Conservation (phyloP, 306 rosid species). For the Ochetophila trinervis region DNA sequence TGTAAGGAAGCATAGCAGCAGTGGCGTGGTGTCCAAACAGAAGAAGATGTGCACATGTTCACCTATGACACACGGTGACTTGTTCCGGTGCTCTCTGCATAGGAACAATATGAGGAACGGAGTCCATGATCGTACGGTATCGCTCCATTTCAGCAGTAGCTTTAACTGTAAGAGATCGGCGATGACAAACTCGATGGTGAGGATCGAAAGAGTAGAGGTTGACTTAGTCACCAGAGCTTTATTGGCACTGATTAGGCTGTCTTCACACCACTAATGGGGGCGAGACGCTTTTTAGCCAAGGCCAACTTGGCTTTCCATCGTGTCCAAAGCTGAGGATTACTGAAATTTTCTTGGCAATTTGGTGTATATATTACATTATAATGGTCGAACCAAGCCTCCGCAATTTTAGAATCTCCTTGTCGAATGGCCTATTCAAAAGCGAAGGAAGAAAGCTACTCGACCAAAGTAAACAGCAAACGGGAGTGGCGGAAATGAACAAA, state of each 20-base stretch:
- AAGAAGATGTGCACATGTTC: constrained; percentile 90
- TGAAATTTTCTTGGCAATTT: too few relatives aligned
- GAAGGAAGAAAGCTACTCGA: too few relatives aligned
- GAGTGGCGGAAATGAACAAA: too few relatives aligned
- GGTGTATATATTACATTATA: too few relatives aligned
- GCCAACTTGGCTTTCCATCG: constrained; percentile 77
- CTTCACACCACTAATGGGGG: constrained; percentile 77
- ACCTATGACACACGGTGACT: constrained; percentile 88
- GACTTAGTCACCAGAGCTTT: constrained; percentile 81
- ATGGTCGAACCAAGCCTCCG: too few relatives aligned
- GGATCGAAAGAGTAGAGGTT: constrained; percentile 92
- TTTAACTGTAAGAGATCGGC: constrained; percentile 96
- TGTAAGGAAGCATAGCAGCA: not conserved
- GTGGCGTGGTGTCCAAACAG: constrained; percentile 30
- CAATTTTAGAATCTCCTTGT: too few relatives aligned
- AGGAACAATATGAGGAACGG: too few relatives aligned
- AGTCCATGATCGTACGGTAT: constrained; percentile 38
- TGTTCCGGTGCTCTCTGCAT: constrained; percentile 88
- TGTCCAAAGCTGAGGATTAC: constrained; percentile 49
- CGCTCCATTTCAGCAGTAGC: constrained; percentile 63
- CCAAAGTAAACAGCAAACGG: not conserved
- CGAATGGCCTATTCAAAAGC: too few relatives aligned
- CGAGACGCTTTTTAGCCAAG: constrained; percentile 62
- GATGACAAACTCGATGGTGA: constrained; percentile 90
- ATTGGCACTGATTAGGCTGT: constrained; percentile 81